Conservation (phyloP, 2,329 filamentous ascomycete species). For the Lanzia echinophila region DNA sequence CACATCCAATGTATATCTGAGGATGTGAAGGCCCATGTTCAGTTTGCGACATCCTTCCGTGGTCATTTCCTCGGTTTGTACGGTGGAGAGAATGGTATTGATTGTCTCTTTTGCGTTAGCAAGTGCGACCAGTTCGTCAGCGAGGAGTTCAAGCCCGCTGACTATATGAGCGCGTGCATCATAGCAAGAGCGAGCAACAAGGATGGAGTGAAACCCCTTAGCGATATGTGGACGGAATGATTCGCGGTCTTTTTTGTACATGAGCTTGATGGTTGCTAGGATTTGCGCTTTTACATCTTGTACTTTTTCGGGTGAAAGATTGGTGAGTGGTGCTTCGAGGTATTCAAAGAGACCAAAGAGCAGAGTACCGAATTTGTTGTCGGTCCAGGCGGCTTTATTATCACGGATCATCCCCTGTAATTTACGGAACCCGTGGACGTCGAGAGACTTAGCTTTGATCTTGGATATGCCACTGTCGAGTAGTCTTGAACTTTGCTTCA, state of each 20-base stretch:
- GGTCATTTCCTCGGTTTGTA: conserved; percentile 39
- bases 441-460: conserved; percentile 64
- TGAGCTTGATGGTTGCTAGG: conserved; percentile 64
- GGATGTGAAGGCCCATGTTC: conserved; percentile 57
- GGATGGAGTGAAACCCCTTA: conserved; percentile 58
- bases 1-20: conserved; percentile 49
- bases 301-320: conserved; percentile 54
- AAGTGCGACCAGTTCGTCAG: conserved; percentile 62
- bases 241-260: conserved; percentile 61
- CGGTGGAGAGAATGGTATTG: conserved; percentile 44
- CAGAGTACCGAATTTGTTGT: conserved; percentile 63
- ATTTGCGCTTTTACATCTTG: conserved; percentile 70
- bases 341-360: conserved; percentile 64
- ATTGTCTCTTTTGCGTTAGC: conserved; percentile 57
- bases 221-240: conserved; percentile 62
- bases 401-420: conserved; percentile 69
- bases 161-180: conserved; percentile 67
- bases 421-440: conserved; percentile 74
- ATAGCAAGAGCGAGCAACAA: conserved; percentile 58
- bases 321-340: conserved; percentile 54
- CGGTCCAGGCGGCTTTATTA: conserved; percentile 54
- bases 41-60: conserved; percentile 45
- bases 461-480: conserved; percentile 69
- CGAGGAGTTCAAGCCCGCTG: conserved; percentile 65
- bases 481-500: conserved; percentile 52